A percentile compares a stretch with the other conserved stretches of the same genome.
Conservation (phyloP, 2,329 filamentous ascomycete species). For the Fusarium sp. region DNA sequence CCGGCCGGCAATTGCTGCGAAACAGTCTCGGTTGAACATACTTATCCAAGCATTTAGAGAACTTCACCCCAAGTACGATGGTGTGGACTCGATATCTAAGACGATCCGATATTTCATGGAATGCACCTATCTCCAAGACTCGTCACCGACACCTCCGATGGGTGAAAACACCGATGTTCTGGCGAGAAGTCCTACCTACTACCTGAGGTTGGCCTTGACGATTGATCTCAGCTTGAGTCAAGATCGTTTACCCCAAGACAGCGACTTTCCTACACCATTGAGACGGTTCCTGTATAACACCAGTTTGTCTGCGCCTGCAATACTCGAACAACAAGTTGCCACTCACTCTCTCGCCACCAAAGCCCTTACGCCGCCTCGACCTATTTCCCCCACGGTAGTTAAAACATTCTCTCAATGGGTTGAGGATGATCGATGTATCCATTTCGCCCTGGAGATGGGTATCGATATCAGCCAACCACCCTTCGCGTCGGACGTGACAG, state of each 20-base stretch:
- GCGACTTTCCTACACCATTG: conserved; percentile 24
- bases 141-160: background rate
- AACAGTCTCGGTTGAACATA: conserved; percentile 32
- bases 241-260: conserved; percentile 29
- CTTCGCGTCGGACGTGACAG: background rate
- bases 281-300: conserved; percentile 10
- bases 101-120: conserved; percentile 38
- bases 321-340: conserved; percentile 17
- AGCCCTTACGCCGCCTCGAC: background rate
- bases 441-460: conserved; percentile 33
- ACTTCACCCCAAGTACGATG: conserved; percentile 32
- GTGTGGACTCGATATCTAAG: conserved; percentile 35
- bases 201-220: conserved; percentile 29
- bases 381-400: conserved; percentile 14
- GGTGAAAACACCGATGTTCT: conserved; percentile 18
- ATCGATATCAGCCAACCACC: background rate
- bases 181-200: conserved; percentile 27
- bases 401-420: conserved; percentile 30
- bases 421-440: conserved; percentile 26
- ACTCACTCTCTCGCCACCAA: background rate
- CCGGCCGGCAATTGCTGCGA: conserved; percentile 14
- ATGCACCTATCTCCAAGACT: conserved; percentile 15
- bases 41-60: conserved; percentile 34
- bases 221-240: conserved; percentile 32
- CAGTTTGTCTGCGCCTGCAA: conserved; percentile 3